Evolutionary conservation across 2,329 filamentous ascomycete species (phyloP).

Genomic region (Nigrospora osmanthi): DNA sequence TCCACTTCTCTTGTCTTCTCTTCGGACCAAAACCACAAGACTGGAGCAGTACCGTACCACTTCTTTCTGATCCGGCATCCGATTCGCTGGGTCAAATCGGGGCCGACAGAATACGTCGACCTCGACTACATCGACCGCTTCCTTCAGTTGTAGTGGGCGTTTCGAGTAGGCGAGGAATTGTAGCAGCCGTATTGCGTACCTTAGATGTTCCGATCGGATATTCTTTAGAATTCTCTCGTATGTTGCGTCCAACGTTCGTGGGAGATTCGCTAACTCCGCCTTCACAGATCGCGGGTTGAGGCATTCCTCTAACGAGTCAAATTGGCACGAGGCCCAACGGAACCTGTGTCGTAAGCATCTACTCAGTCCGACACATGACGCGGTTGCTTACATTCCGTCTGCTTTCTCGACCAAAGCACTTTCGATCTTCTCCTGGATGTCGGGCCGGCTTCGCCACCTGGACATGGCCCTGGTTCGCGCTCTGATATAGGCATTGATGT

Average conservation of each 20-base stretch:
- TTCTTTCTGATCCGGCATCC: conserved; percentile 11
- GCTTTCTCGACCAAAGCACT: conserved; percentile 11
- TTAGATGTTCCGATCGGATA: not conserved
- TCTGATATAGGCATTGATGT: conserved; percentile 17
- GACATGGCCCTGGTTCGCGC: conserved; percentile 11
- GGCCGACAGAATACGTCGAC: conserved; percentile 10
- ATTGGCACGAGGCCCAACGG: conserved; percentile 11
- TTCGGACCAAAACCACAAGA: conserved; percentile 6
- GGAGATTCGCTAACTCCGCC: conserved; percentile 3
- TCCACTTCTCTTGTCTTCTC: not conserved
- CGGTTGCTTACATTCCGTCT: conserved; percentile 19
- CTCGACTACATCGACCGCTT: conserved; percentile 18
- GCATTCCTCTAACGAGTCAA: conserved; percentile 12
- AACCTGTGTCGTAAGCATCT: conserved; percentile 8
- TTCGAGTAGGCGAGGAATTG: conserved; percentile 14
- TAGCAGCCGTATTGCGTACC: conserved; percentile 5
- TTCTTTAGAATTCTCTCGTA: conserved; percentile 9
- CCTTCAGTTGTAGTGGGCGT: conserved; percentile 15
- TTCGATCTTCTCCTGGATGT: conserved; percentile 14
- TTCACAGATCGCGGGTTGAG: not conserved
- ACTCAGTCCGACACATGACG: not conserved
- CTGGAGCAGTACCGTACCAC: conserved; percentile 11
- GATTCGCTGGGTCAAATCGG: conserved; percentile 14
- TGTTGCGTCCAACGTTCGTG: conserved; percentile 9
- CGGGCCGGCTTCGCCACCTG: conserved; percentile 13